Conservation (phyloP, 257 asterid species). For the Plectranthus barbatus region DNA sequence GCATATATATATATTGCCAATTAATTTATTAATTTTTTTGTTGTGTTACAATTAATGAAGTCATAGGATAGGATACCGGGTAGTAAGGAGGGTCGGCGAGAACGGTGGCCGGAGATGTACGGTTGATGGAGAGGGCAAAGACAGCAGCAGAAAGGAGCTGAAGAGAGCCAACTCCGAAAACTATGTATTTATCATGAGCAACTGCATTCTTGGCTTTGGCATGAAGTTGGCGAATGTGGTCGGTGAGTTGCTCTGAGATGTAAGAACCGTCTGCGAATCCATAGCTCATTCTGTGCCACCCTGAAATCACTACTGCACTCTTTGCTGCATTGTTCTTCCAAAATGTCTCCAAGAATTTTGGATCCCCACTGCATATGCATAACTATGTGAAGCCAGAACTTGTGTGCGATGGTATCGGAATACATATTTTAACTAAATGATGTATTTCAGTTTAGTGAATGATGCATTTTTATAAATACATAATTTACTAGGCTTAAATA, state of each 20-base stretch:
- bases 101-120: slow-evolving; percentile 41
- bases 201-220: slow-evolving; percentile 39
- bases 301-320: slow-evolving; percentile 49
- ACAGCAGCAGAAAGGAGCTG: slow-evolving; percentile 65
- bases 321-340: slow-evolving; percentile 38
- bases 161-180: slow-evolving; percentile 66
- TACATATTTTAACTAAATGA: too few species aligned
- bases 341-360: slow-evolving; percentile 36
- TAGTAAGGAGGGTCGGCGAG: slow-evolving; percentile 52
- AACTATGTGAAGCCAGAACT: too few species aligned
- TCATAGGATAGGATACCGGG: slow-evolving; percentile 18
- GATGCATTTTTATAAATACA: too few species aligned
- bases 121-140: slow-evolving; percentile 52
- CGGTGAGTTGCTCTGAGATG: slow-evolving; percentile 37
- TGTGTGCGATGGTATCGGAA: too few species aligned
- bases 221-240: slow-evolving; percentile 38
- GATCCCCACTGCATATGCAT: slow-evolving; percentile 38
- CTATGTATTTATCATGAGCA: slow-evolving; percentile 39
- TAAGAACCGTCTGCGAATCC: neutral
- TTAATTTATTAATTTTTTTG: too few species aligned
- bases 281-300: slow-evolving; percentile 88
- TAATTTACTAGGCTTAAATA: too few species aligned
- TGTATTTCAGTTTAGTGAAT: too few species aligned
- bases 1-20: too few species aligned
- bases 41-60: too few species aligned